Evolutionary conservation across 257 asterid genomes (phyloP).

Genomic region (Plectranthus barbatus): DNA sequence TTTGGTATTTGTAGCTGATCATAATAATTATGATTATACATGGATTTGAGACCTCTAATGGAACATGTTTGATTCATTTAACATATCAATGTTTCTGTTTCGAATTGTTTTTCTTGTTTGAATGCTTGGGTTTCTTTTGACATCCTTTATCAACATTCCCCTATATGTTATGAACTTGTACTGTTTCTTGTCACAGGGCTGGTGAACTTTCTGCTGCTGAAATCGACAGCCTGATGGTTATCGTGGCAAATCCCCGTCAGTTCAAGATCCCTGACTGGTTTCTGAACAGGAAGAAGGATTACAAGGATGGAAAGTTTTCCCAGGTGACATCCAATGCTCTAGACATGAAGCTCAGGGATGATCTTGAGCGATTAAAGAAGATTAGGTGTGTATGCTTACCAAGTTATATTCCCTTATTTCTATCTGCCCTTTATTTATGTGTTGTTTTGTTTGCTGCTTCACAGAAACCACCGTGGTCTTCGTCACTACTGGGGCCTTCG

Average conservation of each 20-base stretch:
- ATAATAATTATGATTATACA: too few relatives aligned
- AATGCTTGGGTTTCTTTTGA: not conserved
- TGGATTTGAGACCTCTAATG: too few relatives aligned
- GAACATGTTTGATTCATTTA: too few relatives aligned
- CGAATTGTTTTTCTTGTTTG: too few relatives aligned
- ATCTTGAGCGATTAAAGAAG: slow-evolving; percentile 50
- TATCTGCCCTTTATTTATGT: not conserved
- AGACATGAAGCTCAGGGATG: too few relatives aligned
- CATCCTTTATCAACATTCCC: not conserved
- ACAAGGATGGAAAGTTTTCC: too few relatives aligned
- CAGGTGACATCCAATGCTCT: too few relatives aligned
- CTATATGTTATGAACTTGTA: not conserved
- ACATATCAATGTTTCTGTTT: too few relatives aligned
- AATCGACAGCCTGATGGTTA: slow-evolving; percentile 45
- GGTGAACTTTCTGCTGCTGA: slow-evolving; percentile 54
- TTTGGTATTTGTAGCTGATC: too few relatives aligned
- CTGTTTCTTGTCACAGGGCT: slow-evolving; percentile 26
- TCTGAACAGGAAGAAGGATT: slow-evolving; percentile 54
- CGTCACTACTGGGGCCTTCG: too few relatives aligned
- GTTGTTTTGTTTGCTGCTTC: not conserved
- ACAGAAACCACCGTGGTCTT: too few relatives aligned
- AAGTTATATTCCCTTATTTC: not conserved
- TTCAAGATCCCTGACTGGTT: slow-evolving; percentile 68
- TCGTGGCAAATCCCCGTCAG: slow-evolving; percentile 37
- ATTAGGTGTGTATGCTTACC: slow-evolving; percentile 29